A percentile compares a stretch with the other conserved stretches of the same genome.
Evolutionary conservation across 805 yeast genomes (phyloP).

Genomic region (Huiozyma sinensis): DNA sequence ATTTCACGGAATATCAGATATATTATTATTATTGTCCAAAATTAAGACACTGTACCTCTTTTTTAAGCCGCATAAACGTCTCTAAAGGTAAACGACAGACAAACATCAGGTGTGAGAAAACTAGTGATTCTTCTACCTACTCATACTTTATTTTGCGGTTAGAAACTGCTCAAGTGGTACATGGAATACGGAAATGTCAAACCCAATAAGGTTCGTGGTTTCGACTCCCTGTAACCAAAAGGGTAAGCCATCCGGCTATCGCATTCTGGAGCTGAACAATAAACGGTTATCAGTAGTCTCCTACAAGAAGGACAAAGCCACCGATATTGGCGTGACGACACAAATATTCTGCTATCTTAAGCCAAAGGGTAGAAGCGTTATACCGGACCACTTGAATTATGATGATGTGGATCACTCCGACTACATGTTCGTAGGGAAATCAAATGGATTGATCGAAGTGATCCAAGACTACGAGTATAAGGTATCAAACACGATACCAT

Average conservation of each 20-base stretch:
- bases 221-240: conserved; percentile 16
- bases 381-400: conserved; percentile 1
- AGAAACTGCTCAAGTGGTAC: too few relatives aligned
- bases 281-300: conserved; percentile 7
- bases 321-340: conserved; percentile 11
- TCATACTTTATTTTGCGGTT: too few relatives aligned
- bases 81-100: too few relatives aligned
- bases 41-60: too few relatives aligned
- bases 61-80: too few relatives aligned
- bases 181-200: background rate
- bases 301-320: conserved; percentile 1
- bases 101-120: too few relatives aligned
- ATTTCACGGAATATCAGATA: too few relatives aligned
- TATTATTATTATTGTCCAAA: too few relatives aligned
- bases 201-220: conserved; percentile 10
- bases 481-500: conserved; percentile 2
- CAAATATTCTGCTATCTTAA: conserved; percentile 21
- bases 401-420: conserved; percentile 15
- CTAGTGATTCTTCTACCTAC: too few relatives aligned
- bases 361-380: conserved; percentile 9
- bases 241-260: conserved; percentile 15
- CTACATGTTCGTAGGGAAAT: conserved; percentile 20
- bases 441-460: conserved; percentile 23
- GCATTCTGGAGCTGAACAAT: conserved; percentile 11
- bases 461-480: conserved; percentile 16